Evolutionary conservation across 306 rosid genomes (phyloP).

Genomic region (Prunus persica): DNA sequence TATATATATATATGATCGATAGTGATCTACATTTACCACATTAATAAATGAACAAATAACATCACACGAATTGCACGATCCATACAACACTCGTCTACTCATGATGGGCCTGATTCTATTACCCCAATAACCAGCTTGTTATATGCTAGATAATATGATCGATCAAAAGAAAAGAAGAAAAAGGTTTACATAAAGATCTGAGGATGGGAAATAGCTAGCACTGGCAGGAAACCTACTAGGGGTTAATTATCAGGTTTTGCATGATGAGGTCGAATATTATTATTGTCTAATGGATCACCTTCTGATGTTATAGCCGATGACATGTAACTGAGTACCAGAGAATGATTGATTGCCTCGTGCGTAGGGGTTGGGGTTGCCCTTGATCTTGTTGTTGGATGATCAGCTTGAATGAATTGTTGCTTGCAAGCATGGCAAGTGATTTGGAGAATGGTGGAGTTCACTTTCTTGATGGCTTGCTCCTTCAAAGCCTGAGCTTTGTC

Average conservation of each 20-base stretch:
- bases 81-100: constrained; percentile 35
- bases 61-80: constrained; percentile 35
- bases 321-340: constrained; percentile 57
- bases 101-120: constrained; percentile 25
- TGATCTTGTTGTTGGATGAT: not conserved
- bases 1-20: not conserved
- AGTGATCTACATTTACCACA: constrained; percentile 42
- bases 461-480: constrained; percentile 66
- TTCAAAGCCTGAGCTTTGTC: constrained; percentile 74
- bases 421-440: constrained; percentile 90
- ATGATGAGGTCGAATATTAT: constrained; percentile 5
- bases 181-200: constrained; percentile 12
- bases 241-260: constrained; percentile 23
- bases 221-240: constrained; percentile 21
- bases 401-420: constrained; percentile 48
- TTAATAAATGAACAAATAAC: constrained; percentile 48
- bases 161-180: not conserved
- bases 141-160: constrained; percentile 29
- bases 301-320: constrained; percentile 16
- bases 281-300: constrained; percentile 46
- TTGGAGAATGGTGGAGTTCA: constrained; percentile 80
- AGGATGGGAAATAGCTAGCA: constrained; percentile 1
- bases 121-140: constrained; percentile 42
- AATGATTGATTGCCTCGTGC: constrained; percentile 1
- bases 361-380: not conserved